A percentile compares a stretch with the other conserved stretches of the same genome.
phyloP scores from a whole-genome alignment of 768 basidiomycete species.

The Tephrocybe rancida region DNA sequence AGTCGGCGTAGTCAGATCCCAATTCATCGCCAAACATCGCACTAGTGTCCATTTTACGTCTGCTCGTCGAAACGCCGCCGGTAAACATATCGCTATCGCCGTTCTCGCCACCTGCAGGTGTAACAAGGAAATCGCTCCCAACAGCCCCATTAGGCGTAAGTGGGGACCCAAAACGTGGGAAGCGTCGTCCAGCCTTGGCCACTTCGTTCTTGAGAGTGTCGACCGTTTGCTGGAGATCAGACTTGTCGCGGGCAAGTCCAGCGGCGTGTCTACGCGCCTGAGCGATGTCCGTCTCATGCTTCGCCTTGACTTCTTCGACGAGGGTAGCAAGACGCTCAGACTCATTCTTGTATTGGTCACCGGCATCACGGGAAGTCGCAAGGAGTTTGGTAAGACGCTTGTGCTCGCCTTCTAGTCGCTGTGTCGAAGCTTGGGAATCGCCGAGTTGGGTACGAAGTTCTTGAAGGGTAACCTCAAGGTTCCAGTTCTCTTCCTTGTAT shows the following conservation, averaged over 20 bases:
- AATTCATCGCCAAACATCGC: slow-evolving; percentile 40
- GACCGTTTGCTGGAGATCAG: slow-evolving; percentile 81
- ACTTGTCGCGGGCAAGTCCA: slow-evolving; percentile 88
- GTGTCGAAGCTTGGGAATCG: slow-evolving; percentile 63
- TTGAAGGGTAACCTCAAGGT: slow-evolving; percentile 91
- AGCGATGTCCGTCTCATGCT: slow-evolving; percentile 95
- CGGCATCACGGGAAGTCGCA: slow-evolving; percentile 67
- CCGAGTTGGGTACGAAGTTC: slow-evolving; percentile 75
- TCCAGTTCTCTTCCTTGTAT: slow-evolving; percentile 99
- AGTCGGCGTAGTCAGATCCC: slow-evolving; percentile 50
- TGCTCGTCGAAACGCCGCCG: slow-evolving; percentile 64
- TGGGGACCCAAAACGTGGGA: slow-evolving; percentile 72
- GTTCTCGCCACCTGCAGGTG: slow-evolving; percentile 54
- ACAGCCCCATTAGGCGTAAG: slow-evolving; percentile 64
- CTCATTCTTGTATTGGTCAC: slow-evolving; percentile 89
- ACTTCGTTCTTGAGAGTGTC: slow-evolving; percentile 78
- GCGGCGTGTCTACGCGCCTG: slow-evolving; percentile 88
- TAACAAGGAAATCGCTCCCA: slow-evolving; percentile 50
- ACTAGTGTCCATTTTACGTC: slow-evolving; percentile 51
- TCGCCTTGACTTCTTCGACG: slow-evolving; percentile 77
- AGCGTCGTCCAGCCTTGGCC: slow-evolving; percentile 59
- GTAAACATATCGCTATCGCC: slow-evolving; percentile 71
- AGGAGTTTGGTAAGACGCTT: slow-evolving; percentile 80
- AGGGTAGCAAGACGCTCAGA: slow-evolving; percentile 65
- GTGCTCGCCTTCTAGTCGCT: slow-evolving; percentile 80